phyloP scores from a whole-genome alignment of 306 rosid species.

The Acacia crassicarpa region DNA sequence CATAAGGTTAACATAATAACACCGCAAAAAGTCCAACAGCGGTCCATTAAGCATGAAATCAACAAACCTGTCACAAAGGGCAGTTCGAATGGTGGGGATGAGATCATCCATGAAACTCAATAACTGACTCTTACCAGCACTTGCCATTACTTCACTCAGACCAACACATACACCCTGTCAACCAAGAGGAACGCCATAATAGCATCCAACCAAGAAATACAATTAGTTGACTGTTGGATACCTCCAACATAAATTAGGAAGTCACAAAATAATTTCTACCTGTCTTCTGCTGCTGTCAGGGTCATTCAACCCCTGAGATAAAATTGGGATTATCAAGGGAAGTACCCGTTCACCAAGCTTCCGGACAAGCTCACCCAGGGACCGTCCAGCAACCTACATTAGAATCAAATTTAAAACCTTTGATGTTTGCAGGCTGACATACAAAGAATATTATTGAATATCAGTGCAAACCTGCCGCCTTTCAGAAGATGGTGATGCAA shows the following conservation, averaged over 20 bases:
- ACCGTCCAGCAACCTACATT: constrained; percentile 87
- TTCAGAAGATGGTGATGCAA: constrained; percentile 92
- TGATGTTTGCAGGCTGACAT: constrained; percentile 4
- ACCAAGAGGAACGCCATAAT: constrained; percentile 16
- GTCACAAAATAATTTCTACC: constrained; percentile 43
- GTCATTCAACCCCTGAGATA: constrained; percentile 82
- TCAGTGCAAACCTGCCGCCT: constrained; percentile 79
- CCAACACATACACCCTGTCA: constrained; percentile 96
- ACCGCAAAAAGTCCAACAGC: constrained; percentile 4
- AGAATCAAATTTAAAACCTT: constrained; percentile 26
- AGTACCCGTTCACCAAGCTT: constrained; percentile 99
- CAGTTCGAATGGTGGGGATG: constrained; percentile 89
- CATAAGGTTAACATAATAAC: constrained; percentile 18
- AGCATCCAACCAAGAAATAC: constrained; percentile 23
- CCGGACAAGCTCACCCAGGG: constrained; percentile 97
- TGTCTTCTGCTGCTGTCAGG: constrained; percentile 80
- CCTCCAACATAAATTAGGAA: not conserved
- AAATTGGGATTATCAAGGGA: constrained; percentile 91
- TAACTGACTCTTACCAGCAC: constrained; percentile 90
- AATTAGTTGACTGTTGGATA: not conserved
- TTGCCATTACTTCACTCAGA: constrained; percentile 95
- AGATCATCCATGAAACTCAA: constrained; percentile 95
- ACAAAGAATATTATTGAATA: constrained; percentile 1
- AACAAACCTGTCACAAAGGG: constrained; percentile 88
- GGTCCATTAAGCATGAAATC: constrained; percentile 13